Evolutionary conservation across 31 red algal genomes (phyloP).

Genomic region (Porphyra umbilicalis): DNA sequence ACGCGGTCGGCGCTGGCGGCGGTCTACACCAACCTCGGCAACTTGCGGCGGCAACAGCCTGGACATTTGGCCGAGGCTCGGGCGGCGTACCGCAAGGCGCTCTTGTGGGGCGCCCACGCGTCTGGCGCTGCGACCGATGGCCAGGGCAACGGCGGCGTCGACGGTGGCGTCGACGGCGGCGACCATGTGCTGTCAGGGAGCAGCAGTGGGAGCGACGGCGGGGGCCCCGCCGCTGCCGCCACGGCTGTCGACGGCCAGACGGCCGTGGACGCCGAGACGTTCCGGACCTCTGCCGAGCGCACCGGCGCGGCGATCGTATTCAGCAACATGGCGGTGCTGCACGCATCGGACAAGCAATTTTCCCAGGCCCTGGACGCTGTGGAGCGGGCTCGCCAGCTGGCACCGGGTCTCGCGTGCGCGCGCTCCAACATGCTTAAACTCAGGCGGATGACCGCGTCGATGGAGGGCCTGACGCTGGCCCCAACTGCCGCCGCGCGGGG

Average conservation of each 20-base stretch:
- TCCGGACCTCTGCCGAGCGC: too few relatives aligned
- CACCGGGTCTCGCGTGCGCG: slow-evolving; percentile 37
- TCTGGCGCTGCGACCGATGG: neutral
- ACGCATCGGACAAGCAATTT: slow-evolving; percentile 32
- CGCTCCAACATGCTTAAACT: slow-evolving; percentile 47
- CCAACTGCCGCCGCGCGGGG: too few relatives aligned
- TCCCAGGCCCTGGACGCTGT: slow-evolving; percentile 37
- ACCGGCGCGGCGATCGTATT: slow-evolving; percentile 30
- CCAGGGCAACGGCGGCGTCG: neutral
- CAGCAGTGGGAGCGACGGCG: neutral
- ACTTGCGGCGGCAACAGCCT: slow-evolving; percentile 63
- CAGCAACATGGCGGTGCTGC: slow-evolving; percentile 71
- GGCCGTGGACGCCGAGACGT: neutral
- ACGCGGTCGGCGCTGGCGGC: slow-evolving; percentile 37
- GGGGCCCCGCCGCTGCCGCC: neutral
- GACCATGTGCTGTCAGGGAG: too few relatives aligned
- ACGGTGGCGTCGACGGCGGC: neutral
- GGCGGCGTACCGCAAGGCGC: slow-evolving; percentile 47
- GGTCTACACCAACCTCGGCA: slow-evolving; percentile 73
- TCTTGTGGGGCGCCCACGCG: slow-evolving; percentile 39
- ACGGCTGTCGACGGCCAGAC: neutral
- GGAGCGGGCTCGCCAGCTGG: slow-evolving; percentile 32
- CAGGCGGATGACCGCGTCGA: neutral
- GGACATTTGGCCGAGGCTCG: slow-evolving; percentile 32
- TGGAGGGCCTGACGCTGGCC: too few relatives aligned